Evolutionary conservation across 768 basidiomycete species (phyloP), one percentile per base, ranked within the genome.

Genomic region (Macrolepiota albuminosa): DNA sequence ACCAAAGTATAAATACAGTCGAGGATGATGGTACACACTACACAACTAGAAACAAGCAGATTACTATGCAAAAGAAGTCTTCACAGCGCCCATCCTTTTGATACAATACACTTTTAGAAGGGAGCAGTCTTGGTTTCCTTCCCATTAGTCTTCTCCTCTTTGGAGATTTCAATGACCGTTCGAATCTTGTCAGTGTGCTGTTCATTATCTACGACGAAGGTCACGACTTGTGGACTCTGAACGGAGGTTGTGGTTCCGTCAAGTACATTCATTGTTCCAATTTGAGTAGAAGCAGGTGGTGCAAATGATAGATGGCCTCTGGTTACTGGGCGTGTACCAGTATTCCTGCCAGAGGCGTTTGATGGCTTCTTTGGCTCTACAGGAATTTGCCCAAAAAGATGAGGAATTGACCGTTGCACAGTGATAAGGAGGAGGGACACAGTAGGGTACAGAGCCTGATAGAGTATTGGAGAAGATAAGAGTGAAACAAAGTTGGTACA

Each of bases 271-370:
- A 29, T 21, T 31, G 57, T 50, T 16, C 56, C 56, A 34, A 50
- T n/a, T 5, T 60, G 60, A 18, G 62, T 63, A 9, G 62, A 60
- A 10, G 36, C 54, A 1, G 54, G 36, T 10, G 18, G 49, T 16
- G 62, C 62, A 18, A 63, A 63, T 7, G 51, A 39, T 16, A 63
- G 62, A 48, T 63, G 43, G 8, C 58, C 58, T 42, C 34, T 40
- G 2, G 62, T 63, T 45, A 58, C 62, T n/a, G 58, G 3, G 55
- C 62, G 62, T 48, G 52, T 50, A 34, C 54, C 56, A 10, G 40
- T 33, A 18, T 56, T 59, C 26, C 46, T 57, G 10, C n/a, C 16
- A 33, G 46, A 52, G 10, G 52, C 47, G 6, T 50, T 42, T 0
- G 57, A 40, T 1, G 55, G 33, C 14, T 60, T 54, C 54, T 54